Conservation (phyloP, 148 eudicot species). For the Vaccinium myrtillus region DNA sequence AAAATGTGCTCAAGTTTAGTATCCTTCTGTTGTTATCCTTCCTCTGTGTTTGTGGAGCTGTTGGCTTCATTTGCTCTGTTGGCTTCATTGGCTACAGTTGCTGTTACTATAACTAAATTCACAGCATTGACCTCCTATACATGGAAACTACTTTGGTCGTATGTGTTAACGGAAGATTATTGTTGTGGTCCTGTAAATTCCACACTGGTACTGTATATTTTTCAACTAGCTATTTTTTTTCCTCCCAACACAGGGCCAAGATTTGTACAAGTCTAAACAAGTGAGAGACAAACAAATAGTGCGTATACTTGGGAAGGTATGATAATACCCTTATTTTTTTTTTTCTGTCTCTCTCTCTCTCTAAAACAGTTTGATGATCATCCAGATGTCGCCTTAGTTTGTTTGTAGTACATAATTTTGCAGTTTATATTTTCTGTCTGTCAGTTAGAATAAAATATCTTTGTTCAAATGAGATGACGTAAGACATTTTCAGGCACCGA, state of each 20-base stretch:
- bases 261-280: constrained; percentile 89
- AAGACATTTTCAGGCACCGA: constrained; percentile 65
- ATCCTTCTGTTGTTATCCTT: not conserved
- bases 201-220: not conserved
- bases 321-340: not conserved
- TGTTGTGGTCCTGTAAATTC: not conserved
- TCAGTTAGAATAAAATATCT: not conserved
- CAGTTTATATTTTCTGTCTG: not conserved
- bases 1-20: not conserved
- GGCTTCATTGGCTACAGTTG: not conserved
- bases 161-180: not conserved
- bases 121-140: not conserved
- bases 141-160: not conserved
- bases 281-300: constrained; percentile 97
- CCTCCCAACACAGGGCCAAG: constrained; percentile 68
- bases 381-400: not conserved
- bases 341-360: constrained; percentile 7
- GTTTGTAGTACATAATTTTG: not conserved
- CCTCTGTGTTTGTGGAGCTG: not conserved
- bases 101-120: constrained; percentile 4
- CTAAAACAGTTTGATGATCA: not conserved
- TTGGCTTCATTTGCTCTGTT: not conserved
- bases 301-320: constrained; percentile 93
- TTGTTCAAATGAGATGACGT: not conserved
- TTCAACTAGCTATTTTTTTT: not conserved